Evolutionary conservation across 2,329 filamentous ascomycete species (phyloP).

Genomic region (Pezizomycotina sp.): DNA sequence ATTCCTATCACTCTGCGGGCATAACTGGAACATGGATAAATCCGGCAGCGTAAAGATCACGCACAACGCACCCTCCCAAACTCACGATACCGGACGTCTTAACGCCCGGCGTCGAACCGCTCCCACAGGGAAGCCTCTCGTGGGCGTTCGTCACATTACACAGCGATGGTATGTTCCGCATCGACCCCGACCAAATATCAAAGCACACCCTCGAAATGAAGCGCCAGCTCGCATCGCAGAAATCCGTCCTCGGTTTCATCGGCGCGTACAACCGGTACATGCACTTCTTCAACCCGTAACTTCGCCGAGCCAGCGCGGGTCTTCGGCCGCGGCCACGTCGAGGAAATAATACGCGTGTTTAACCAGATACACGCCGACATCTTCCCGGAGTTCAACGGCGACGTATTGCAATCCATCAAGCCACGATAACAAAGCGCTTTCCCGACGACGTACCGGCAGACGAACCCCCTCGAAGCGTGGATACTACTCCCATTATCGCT

Average conservation of each 20-base stretch:
- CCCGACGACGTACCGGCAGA: slow-evolving; percentile 27
- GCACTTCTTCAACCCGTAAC: slow-evolving; percentile 41
- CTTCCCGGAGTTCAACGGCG: slow-evolving; percentile 32
- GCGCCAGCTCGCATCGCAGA: slow-evolving; percentile 41
- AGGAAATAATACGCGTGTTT: slow-evolving; percentile 39
- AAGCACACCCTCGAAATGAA: slow-evolving; percentile 43
- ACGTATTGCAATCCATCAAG: slow-evolving; percentile 41
- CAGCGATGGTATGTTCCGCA: slow-evolving; percentile 39
- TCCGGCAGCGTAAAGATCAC: slow-evolving; percentile 33
- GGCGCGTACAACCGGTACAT: slow-evolving; percentile 40
- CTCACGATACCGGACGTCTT: neutral
- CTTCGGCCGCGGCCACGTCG: slow-evolving; percentile 40
- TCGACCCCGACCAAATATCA: slow-evolving; percentile 43
- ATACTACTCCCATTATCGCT: slow-evolving; percentile 34
- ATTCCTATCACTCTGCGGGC: slow-evolving; percentile 41
- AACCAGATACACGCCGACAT: slow-evolving; percentile 37
- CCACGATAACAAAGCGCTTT: slow-evolving; percentile 38
- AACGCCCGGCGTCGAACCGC: slow-evolving; percentile 21
- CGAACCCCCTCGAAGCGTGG: slow-evolving; percentile 32
- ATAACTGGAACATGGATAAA: slow-evolving; percentile 43
- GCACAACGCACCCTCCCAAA: neutral
- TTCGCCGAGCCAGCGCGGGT: slow-evolving; percentile 39
- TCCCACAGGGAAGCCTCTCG: slow-evolving; percentile 39
- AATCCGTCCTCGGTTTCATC: slow-evolving; percentile 40
- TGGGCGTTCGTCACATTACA: slow-evolving; percentile 46